These are phyloP conservation scores for Skeletonema grethae DNA, from an alignment of 108 stramenopile genomes.

Conservation along the genomic window DNA sequence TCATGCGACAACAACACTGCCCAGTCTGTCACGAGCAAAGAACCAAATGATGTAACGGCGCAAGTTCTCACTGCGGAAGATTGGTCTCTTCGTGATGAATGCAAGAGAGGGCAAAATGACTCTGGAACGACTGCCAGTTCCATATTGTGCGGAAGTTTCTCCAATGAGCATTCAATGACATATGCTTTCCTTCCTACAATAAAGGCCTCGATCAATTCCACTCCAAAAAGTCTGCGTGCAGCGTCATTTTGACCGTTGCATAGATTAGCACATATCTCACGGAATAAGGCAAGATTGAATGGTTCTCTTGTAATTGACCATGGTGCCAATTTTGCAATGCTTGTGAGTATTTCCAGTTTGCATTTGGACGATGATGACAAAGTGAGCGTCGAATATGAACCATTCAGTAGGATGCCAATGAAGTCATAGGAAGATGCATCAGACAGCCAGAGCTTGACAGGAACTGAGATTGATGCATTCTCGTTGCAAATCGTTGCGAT, in stretches of 20 bases:
- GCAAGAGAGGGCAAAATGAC: conserved; percentile 36
- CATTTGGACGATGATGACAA: conserved; percentile 12
- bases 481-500: conserved; percentile 17
- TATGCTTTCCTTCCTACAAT: conserved; percentile 28
- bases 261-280: conserved; percentile 32
- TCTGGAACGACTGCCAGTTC: conserved; percentile 25
- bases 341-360: conserved; percentile 26
- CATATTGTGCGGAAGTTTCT: conserved; percentile 1
- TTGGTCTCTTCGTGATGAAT: conserved; percentile 24
- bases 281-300: conserved; percentile 49
- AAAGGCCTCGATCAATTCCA: conserved; percentile 44
- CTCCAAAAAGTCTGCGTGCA: conserved; percentile 16
- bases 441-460: conserved; percentile 33
- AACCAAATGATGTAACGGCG: conserved; percentile 45
- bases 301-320: conserved; percentile 43
- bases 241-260: conserved; percentile 15
- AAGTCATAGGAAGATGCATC: conserved; percentile 43
- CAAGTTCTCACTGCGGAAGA: conserved; percentile 31
- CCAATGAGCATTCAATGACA: conserved; percentile 10
- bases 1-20: conserved; percentile 18
- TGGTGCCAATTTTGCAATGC: conserved; percentile 28
- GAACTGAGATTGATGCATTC: conserved; percentile 6
- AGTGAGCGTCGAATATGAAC: conserved; percentile 3
- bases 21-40: conserved; percentile 59
- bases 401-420: conserved; percentile 34